These are phyloP conservation scores for Hondaea fermentalgiana DNA, from an alignment of 108 stramenopile genomes.

Conservation along the genomic window DNA sequence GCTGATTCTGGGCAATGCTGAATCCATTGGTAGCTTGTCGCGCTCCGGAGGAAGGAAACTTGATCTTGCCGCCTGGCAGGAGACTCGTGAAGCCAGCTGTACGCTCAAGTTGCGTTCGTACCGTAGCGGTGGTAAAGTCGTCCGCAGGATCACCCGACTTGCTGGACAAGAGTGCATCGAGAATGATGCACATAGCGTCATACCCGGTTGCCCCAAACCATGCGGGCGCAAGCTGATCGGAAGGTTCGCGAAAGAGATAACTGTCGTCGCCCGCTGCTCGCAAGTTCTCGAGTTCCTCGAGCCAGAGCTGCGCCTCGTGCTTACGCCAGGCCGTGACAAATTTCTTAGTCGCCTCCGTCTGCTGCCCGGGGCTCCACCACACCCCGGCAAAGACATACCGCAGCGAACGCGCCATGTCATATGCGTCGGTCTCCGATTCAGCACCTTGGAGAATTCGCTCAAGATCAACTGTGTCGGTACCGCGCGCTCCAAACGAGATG, in stretches of 20 bases:
- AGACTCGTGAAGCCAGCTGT: background rate
- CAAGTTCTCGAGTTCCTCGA: background rate
- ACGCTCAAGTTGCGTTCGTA: background rate
- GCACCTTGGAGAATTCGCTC: background rate
- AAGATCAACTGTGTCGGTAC: background rate
- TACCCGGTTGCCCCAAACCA: background rate
- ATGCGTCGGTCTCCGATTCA: background rate
- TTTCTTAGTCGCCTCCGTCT: background rate
- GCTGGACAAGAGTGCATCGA: background rate
- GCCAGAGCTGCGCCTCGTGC: background rate
- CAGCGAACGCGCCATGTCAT: background rate
- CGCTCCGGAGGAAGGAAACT: background rate
- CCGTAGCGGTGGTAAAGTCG: background rate
- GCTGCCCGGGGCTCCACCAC: slow-evolving; percentile 16
- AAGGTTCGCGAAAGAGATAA: background rate
- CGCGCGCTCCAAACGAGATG: background rate
- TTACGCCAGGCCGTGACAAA: background rate
- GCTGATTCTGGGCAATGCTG: background rate
- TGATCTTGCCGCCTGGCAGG: background rate
- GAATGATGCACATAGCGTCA: background rate
- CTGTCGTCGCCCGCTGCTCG: background rate
- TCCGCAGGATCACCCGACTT: background rate
- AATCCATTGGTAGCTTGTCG: background rate
- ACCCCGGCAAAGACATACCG: background rate
- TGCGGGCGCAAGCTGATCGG: background rate